Base-by-base conservation (phyloP, 225 moss, liverwort and hornwort species). In the Marchantia paleacea region DNA sequence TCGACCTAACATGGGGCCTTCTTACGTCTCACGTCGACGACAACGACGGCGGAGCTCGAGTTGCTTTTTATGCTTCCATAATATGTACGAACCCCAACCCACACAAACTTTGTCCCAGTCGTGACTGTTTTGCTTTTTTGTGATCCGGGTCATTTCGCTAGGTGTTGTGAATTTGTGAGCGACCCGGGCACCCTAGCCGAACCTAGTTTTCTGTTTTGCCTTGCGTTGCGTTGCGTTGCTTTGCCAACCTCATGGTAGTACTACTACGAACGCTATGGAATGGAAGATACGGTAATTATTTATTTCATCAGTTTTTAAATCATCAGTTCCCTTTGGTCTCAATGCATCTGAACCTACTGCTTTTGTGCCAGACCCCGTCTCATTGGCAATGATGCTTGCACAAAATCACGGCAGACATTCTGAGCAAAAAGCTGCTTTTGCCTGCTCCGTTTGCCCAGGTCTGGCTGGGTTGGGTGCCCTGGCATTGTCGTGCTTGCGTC, bases 331-430 rank as follows among this genome's bases (percentile, higher is more conserved):
- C 10, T 13, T 2, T 7, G 69, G 47, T 70, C 48, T 49, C 47
- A 70, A 70, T 39, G 69, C 20, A 8, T 70, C 47, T 19, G 48
- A 49, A 39, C 13, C 47, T 1, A 3, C 7, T 47, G 39, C 48
- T 70, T 8, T 49, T 39, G 47, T 70, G 19, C 28, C 28, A 70
- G 39, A 39, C 28, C 39, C 10, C 69, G 69, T 70, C 48, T 48
- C 16, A 20, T 48, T 26, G 69, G 69, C 69, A 70, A 48, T 70
- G 69, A 70, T 70, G 39, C 48, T 20, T 7, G 69, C 47, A 49
- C 20, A 70, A 70, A 49, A 70, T 70, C 69, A 70, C 47, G 69
- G 69, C 69, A 70, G 69, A 28, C 66, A 66, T 66, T 29, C 29
- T 26, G 66, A 66, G 66, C 48, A 2, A 70, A 69, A 70, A 70